phyloP scores from a whole-genome alignment of 192 early-diverging fungal genomes.

The Coemansia sp. region DNA sequence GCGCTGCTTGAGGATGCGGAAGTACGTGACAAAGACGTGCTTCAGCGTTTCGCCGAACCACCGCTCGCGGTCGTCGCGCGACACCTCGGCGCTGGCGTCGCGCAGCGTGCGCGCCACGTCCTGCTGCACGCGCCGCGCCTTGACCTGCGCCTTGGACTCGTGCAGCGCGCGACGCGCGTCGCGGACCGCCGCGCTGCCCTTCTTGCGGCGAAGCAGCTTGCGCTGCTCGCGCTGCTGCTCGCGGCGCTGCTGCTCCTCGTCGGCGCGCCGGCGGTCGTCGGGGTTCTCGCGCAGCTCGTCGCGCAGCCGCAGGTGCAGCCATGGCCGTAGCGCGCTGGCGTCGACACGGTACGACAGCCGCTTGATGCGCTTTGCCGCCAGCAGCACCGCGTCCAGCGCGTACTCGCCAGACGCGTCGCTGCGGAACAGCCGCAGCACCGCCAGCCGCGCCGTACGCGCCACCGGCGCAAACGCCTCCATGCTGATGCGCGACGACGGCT shows the following conservation, averaged over 20 bases:
- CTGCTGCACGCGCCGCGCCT: constrained; percentile 47
- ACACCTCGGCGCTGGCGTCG: constrained; percentile 86
- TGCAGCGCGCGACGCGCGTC: constrained; percentile 57
- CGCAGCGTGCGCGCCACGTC: constrained; percentile 56
- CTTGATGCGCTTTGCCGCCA: constrained; percentile 84
- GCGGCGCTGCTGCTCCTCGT: constrained; percentile 51
- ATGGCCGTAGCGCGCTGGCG: constrained; percentile 61
- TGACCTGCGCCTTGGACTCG: constrained; percentile 71
- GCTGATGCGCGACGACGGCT: constrained; percentile 63
- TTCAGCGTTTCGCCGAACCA: constrained; percentile 92
- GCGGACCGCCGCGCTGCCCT: constrained; percentile 27
- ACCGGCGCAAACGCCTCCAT: constrained; percentile 55
- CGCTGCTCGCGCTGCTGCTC: constrained; percentile 41
- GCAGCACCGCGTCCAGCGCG: constrained; percentile 78
- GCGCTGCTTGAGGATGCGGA: constrained; percentile 87
- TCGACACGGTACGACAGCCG: constrained; percentile 71
- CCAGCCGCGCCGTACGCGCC: constrained; percentile 68
- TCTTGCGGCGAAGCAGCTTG: constrained; percentile 33
- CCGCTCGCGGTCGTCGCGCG: constrained; percentile 75
- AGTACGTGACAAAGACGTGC: constrained; percentile 89
- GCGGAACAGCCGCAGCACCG: constrained; percentile 72
- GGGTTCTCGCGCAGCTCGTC: constrained; percentile 68
- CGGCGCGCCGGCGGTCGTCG: constrained; percentile 52
- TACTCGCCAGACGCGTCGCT: constrained; percentile 83
- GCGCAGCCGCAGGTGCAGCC: constrained; percentile 76